Evolutionary conservation across 257 asterid genomes (phyloP), one percentile per base, ranked within the genome.

Genomic region (Eucommia ulmoides): DNA sequence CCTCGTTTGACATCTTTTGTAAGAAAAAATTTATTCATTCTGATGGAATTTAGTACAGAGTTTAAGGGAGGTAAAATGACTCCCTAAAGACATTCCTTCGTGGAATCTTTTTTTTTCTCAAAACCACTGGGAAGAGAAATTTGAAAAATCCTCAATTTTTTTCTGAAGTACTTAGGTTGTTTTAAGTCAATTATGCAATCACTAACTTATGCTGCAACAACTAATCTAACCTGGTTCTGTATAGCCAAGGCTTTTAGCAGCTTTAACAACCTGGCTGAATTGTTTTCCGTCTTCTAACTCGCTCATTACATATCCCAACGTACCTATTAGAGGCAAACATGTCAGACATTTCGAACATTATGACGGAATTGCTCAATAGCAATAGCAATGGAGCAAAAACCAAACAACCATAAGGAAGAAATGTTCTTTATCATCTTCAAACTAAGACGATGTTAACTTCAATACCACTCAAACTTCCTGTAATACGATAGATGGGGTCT

Each of bases 221-320:
- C 21, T 64, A 71, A 84, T 18, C 48, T 42, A 42, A 42, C 97
- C 97, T 62, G 96, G 97, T 78, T 88, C 97, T 50, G 97, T 84
- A 65, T 75, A 88, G 54, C 97, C 97, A 64, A 84, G 94, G 55
- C 46, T 67, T 70, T 88, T 88, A 20, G 97, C 97, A 65, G 73
- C 73, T 65, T 54, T 76, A 61, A 88, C 88, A 38, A 88, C 97
- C 51, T 84, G 68, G 71, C 97, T 84, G 60, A 88, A 84, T 50
- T 87, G 85, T 53, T 69, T 75, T 65, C 96, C 97, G 44, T 80
- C 71, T 74, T 84, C 94, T 60, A 88, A 87, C 70, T 88, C 83
- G 35, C 93, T 82, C 97, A 84, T 88, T 68, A 88, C 97, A 72
- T 82, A 88, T 52, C 97, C 97, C 55, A 88, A 65, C 7, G 97